Evolutionary conservation across 805 yeast genomes (phyloP), one percentile per base, ranked within the genome.

Genomic region (Yamadazyma philogaea): DNA sequence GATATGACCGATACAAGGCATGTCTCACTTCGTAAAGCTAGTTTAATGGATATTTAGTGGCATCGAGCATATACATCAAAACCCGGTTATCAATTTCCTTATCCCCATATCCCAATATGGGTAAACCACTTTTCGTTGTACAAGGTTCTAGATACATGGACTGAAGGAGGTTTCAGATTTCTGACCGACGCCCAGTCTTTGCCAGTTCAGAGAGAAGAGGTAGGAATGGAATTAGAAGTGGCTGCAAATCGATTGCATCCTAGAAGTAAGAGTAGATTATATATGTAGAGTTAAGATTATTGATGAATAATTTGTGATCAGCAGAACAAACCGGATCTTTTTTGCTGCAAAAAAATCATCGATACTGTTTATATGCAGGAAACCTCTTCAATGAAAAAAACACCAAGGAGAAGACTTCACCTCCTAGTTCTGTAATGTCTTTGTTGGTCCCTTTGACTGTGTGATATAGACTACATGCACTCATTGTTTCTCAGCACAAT

Each of bases 141-240:
- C 50, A 60, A 62, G 30, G 64, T 61, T 6, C 57, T 66, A 11
- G 71, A 68, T 36, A 68, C 66, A 28, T 57, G 50, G 41, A 43
- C 62, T 45, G 64, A 60, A 40, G 67, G 54, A 32, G 66, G 62
- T 0, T 59, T 44, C 44, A 62, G 60, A 42, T 55, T 64, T 72
- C 77, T 37, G 81, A 75, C 52, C 79, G 75, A 46, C 56, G 79
- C 39, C 78, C 79, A 0, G 59, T 75, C 3, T 32, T 46, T 22
- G 50, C 37, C 45, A 40, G 19, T 33, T 44, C 21, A 27, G 28
- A 3, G 39, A 37, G n/a, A 22, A 26, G 19, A 19, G 8, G 5
- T 24, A 7, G 12, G 28, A n/a, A n/a, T n/a, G n/a, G n/a, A n/a
- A n/a, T n/a, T 15, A 15, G 18, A 7, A 15, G n/a, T 31, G 28